Evolutionary conservation across 1,284 basidiomycete species (phyloP).

Genomic region (Paramarasmius palmivorus): DNA sequence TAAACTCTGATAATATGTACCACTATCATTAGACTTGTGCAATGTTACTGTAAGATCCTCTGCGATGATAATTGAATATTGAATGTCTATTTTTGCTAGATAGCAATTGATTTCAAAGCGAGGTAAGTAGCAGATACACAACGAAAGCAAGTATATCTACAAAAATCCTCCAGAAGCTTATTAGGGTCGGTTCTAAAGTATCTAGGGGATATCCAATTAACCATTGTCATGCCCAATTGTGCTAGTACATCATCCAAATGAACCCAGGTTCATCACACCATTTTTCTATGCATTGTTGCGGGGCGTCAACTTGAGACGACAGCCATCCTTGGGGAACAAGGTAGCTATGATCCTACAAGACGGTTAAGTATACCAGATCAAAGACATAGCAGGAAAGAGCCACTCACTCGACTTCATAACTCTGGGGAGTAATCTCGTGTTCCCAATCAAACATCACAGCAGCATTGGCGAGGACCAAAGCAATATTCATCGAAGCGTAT

Average conservation of each 20-base stretch:
- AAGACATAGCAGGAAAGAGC: slow-evolving; percentile 7
- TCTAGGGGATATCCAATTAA: neutral
- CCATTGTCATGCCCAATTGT: neutral
- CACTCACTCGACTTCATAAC: slow-evolving; percentile 84
- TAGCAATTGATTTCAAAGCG: no score
- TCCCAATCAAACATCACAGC: slow-evolving; percentile 85
- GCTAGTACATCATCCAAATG: neutral
- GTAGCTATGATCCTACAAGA: slow-evolving; percentile 80
- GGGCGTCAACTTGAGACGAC: slow-evolving; percentile 76
- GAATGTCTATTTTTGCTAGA: no score
- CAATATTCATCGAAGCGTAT: slow-evolving; percentile 93
- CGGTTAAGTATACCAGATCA: slow-evolving; percentile 10
- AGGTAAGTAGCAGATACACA: neutral
- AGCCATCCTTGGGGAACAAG: slow-evolving; percentile 93
- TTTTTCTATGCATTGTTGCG: slow-evolving; percentile 28
- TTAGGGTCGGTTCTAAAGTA: no score
- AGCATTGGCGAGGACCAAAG: slow-evolving; percentile 84
- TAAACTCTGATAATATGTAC: slow-evolving; percentile 25
- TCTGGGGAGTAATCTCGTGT: slow-evolving; percentile 80
- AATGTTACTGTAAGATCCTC: no score
- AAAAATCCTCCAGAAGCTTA: neutral
- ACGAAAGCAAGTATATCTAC: neutral
- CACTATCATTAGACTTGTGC: no score
- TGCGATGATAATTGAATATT: no score
- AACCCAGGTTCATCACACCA: neutral